phyloP scores from a whole-genome alignment of 306 rosid genomes.

The Citrullus mucosospermus region DNA sequence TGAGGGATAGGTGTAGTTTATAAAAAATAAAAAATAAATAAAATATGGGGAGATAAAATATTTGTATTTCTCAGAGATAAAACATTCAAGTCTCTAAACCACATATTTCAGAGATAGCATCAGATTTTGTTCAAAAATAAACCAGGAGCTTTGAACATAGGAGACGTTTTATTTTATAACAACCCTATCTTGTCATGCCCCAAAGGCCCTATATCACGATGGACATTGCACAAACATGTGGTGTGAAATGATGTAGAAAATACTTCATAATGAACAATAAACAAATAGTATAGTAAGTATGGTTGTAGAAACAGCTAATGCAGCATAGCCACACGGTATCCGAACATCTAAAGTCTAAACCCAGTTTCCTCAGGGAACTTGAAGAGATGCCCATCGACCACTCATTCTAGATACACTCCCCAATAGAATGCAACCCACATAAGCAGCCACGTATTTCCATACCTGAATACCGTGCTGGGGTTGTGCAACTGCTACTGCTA shows the following conservation, averaged over 20 bases:
- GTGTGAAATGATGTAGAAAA: background rate
- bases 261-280: background rate
- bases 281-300: background rate
- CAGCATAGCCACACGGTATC: background rate
- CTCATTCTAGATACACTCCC: background rate
- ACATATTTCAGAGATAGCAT: background rate
- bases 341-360: background rate
- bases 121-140: background rate
- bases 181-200: background rate
- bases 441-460: background rate
- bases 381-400: background rate
- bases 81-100: background rate
- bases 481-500: constrained; percentile 88
- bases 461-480: constrained; percentile 98
- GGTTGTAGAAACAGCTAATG: background rate
- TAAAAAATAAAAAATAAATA: too few relatives aligned
- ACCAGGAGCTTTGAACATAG: background rate
- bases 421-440: background rate
- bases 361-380: background rate
- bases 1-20: background rate
- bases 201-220: background rate
- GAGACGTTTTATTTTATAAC: background rate
- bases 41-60: background rate
- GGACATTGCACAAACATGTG: background rate
- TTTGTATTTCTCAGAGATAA: background rate